Base-by-base conservation (phyloP, 2,329 filamentous ascomycete genomes). In the Zarea fungicola region DNA sequence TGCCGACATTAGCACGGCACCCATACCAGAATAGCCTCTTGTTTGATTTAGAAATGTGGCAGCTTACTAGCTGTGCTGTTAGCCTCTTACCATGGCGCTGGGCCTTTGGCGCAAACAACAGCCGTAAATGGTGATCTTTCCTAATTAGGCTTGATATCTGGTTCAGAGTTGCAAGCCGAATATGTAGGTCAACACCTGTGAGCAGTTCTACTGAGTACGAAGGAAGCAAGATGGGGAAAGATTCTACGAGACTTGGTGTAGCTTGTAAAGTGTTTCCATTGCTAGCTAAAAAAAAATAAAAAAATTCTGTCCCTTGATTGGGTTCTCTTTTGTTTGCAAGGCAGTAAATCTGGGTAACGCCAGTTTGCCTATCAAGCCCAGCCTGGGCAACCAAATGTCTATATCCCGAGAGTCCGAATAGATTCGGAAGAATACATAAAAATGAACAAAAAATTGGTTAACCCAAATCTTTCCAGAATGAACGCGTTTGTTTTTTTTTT, bases 231-330 rank as follows among this genome's bases (percentile, higher is more conserved):
- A 10, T 25, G 23, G 5, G 19, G 9, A 31, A 6, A 31, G n/a
- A n/a, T n/a, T n/a, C n/a, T n/a, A n/a, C n/a, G n/a, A n/a, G n/a
- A n/a, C n/a, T n/a, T 21, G 16, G 7, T 40, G 32, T 45, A 45
- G 42, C 45, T 36, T 40, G 22, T 36, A 21, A 48, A 48, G 19
- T 7, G 7, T 35, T 48, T 41, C 21, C 31, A 48, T 48, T 48
- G 45, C 45, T 48, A 48, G 45, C 45, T 48, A 48, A 47, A 34
- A n/a, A n/a, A n/a, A n/a, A n/a, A n/a, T n/a, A n/a, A n/a, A n/a
- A n/a, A n/a, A n/a, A n/a, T n/a, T 19, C 25, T 23, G n/a, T 26
- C 10, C 31, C 29, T 14, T 42, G 5, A 35, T 42, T 2, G 23
- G 31, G 18, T 14, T 16, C 8, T 26, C 39, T 22, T 19, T 18